Conservation (phyloP, 257 asterid species). For the Cruciata laevipes region DNA sequence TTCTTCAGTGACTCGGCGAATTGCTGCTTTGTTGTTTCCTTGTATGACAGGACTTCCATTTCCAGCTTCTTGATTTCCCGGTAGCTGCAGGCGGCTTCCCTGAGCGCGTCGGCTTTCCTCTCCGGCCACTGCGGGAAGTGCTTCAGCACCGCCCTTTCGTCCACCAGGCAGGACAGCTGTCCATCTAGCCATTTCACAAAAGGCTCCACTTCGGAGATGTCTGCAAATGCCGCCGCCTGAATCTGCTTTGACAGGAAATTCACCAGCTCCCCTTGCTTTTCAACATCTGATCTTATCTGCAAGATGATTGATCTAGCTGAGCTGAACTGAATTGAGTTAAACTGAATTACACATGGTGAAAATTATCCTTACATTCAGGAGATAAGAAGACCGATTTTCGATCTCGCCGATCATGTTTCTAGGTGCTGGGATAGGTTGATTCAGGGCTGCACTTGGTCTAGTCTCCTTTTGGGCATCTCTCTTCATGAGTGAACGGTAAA, state of each 20-base stretch:
- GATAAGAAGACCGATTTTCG: conserved; percentile 81
- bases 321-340: background rate
- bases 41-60: conserved; percentile 48
- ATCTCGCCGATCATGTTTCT: conserved; percentile 90
- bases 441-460: conserved; percentile 27
- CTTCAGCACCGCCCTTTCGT: conserved; percentile 87
- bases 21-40: conserved; percentile 57
- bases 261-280: conserved; percentile 72
- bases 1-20: conserved; percentile 51
- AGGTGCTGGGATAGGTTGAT: conserved; percentile 34
- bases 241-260: conserved; percentile 69
- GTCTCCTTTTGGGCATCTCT: conserved; percentile 52
- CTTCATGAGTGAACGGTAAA: conserved; percentile 75
- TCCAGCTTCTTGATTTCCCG: conserved; percentile 65
- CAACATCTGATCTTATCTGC: conserved; percentile 80
- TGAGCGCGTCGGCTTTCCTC: conserved; percentile 71
- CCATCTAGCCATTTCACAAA: conserved; percentile 88
- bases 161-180: conserved; percentile 72
- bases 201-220: conserved; percentile 72
- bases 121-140: conserved; percentile 86
- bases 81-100: conserved; percentile 87
- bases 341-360: conserved; percentile 38
- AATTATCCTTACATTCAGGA: conserved; percentile 50
- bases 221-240: conserved; percentile 63
- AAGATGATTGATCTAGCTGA: background rate